Evolutionary conservation across 495 filamentous ascomycete genomes (phyloP).

Genomic region (Entonaema liquescens): DNA sequence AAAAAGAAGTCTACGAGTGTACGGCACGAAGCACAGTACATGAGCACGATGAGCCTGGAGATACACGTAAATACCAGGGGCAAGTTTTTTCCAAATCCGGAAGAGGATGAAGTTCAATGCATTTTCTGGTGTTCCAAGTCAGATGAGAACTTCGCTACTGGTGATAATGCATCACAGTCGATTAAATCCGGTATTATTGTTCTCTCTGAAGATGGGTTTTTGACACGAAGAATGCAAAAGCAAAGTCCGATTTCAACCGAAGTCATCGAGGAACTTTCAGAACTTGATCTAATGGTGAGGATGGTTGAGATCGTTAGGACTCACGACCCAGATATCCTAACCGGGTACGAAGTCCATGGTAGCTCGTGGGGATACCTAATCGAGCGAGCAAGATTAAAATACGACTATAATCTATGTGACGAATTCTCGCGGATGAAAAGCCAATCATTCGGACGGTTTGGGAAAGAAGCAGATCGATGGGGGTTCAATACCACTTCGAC

Average conservation of each 20-base stretch:
- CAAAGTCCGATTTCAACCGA: conserved; percentile 60
- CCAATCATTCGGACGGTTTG: conserved; percentile 80
- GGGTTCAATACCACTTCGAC: conserved; percentile 90
- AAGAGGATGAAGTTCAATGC: conserved; percentile 86
- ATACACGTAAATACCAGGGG: conserved; percentile 93
- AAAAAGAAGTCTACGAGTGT: conserved; percentile 77
- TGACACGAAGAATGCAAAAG: conserved; percentile 61
- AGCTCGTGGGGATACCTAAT: conserved; percentile 95
- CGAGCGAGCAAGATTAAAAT: conserved; percentile 84
- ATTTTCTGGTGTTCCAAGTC: conserved; percentile 91
- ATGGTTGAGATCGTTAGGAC: conserved; percentile 86
- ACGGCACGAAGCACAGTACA: conserved; percentile 87
- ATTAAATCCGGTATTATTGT: conserved; percentile 68
- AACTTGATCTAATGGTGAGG: conserved; percentile 82
- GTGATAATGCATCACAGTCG: conserved; percentile 37
- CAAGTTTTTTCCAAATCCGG: conserved; percentile 82
- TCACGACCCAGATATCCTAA: conserved; percentile 91
- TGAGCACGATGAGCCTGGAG: conserved; percentile 96
- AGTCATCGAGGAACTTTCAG: conserved; percentile 76
- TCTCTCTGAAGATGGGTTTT: conserved; percentile 64
- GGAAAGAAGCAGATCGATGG: conserved; percentile 88
- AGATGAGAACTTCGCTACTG: conserved; percentile 67
- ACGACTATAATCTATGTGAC: conserved; percentile 88
- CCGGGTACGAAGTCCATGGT: conserved; percentile 94
- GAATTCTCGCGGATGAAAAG: conserved; percentile 90